Percentiles rank a stretch among this genome's conserved stretches.
These are phyloP conservation scores for Anthracocystis panici-leucophaei DNA, from an alignment of 1,284 basidiomycete species.

Conservation along the genomic window DNA sequence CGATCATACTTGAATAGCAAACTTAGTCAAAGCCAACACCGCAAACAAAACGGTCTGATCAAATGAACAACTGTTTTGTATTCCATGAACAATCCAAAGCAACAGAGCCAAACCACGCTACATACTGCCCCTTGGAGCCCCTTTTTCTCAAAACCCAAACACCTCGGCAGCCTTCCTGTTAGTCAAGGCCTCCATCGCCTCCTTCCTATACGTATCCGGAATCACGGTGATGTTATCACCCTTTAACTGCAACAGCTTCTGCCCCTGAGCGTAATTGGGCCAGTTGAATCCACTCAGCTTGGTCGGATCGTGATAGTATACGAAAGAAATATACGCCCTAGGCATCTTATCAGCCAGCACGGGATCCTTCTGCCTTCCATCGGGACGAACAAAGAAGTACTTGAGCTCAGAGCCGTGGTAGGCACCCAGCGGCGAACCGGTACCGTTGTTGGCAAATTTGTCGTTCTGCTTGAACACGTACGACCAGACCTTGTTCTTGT, in stretches of 20 bases:
- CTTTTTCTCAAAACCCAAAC: constrained; percentile 27
- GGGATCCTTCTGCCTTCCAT: constrained; percentile 29
- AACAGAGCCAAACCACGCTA: neutral
- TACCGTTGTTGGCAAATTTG: constrained; percentile 27
- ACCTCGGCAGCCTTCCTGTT: constrained; percentile 21
- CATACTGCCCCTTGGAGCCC: neutral
- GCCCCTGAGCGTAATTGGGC: constrained; percentile 22
- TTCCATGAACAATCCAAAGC: neutral
- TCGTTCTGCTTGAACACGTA: constrained; percentile 42
- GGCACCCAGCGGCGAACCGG: constrained; percentile 23
- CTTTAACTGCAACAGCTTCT: constrained; percentile 37
- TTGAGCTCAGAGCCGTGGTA: constrained; percentile 32
- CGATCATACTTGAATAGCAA: constrained; percentile 23
- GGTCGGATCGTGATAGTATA: constrained; percentile 35
- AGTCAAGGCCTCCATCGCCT: constrained; percentile 41
- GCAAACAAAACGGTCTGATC: neutral
- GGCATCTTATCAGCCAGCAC: constrained; percentile 31
- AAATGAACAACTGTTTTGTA: neutral
- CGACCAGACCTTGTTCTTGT: constrained; percentile 26
- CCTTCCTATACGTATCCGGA: constrained; percentile 38
- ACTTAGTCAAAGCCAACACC: neutral
- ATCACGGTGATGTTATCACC: constrained; percentile 40
- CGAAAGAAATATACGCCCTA: constrained; percentile 35
- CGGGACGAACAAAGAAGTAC: constrained; percentile 31
- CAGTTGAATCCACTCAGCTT: constrained; percentile 23